Evolutionary conservation across 768 basidiomycete species (phyloP).

Genomic region (Boletellus emodensis): DNA sequence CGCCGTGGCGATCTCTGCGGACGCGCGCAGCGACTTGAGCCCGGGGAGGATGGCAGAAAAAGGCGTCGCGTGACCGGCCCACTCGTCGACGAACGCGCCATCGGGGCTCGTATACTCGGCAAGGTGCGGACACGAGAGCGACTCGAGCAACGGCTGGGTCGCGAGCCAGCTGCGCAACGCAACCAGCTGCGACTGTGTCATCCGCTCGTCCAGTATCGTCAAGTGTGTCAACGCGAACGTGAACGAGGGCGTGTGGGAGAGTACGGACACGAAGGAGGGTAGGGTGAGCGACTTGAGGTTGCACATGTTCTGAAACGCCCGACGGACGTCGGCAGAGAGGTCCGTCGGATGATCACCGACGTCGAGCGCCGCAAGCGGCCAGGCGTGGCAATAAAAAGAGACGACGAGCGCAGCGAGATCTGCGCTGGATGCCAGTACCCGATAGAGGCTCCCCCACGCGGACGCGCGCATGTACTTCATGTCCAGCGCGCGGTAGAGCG

Average conservation of each 20-base stretch:
- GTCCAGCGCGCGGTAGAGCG: slow-evolving; percentile 23
- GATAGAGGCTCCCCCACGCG: slow-evolving; percentile 14
- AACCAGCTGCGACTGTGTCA: slow-evolving; percentile 21
- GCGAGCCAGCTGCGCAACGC: slow-evolving; percentile 22
- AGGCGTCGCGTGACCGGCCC: slow-evolving; percentile 2
- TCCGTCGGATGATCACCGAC: slow-evolving; percentile 1
- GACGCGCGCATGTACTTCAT: slow-evolving; percentile 11
- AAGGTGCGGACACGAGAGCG: slow-evolving; percentile 26
- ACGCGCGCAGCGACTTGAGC: slow-evolving; percentile 26
- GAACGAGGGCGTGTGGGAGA: slow-evolving; percentile 17
- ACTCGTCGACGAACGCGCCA: slow-evolving; percentile 7
- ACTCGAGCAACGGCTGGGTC: slow-evolving; percentile 24
- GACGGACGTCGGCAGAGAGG: slow-evolving; percentile 18
- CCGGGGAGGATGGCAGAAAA: slow-evolving; percentile 16
- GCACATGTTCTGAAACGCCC: slow-evolving; percentile 28
- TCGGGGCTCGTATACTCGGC: slow-evolving; percentile 9
- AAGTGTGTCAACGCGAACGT: slow-evolving; percentile 22
- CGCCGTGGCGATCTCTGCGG: slow-evolving; percentile 21
- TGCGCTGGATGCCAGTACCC: slow-evolving; percentile 14
- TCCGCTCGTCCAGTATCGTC: slow-evolving; percentile 25
- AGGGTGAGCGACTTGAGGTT: slow-evolving; percentile 27
- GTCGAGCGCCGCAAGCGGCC: slow-evolving; percentile 13
- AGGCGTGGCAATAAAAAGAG: slow-evolving; percentile 22
- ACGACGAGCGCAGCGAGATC: slow-evolving; percentile 24
- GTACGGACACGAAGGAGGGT: slow-evolving; percentile 22